phyloP scores from a whole-genome alignment of 2,329 filamentous ascomycete genomes.

The Camillea tinctor region DNA sequence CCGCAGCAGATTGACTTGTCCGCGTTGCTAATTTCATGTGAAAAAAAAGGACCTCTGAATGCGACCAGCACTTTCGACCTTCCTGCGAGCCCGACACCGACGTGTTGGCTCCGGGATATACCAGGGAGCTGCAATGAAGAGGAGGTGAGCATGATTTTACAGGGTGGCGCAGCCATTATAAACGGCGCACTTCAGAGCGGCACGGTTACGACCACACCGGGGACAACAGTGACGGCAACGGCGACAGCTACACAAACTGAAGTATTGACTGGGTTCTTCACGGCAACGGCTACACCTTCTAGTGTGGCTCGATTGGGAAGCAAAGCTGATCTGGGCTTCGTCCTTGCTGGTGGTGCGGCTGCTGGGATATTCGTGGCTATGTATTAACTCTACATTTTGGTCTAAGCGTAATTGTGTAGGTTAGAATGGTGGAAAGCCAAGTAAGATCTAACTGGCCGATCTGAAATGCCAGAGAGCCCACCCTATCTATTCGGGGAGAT shows the following conservation, averaged over 20 bases:
- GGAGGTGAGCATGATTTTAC: slow-evolving; percentile 33
- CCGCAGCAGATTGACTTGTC: too few relatives aligned
- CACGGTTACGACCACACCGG: slow-evolving; percentile 1
- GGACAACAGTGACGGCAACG: slow-evolving; percentile 13
- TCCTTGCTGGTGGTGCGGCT: neutral
- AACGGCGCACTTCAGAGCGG: slow-evolving; percentile 19
- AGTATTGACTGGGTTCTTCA: slow-evolving; percentile 29
- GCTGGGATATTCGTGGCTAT: neutral
- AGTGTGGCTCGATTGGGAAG: slow-evolving; percentile 2
- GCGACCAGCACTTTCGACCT: slow-evolving; percentile 47
- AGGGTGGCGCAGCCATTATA: slow-evolving; percentile 12
- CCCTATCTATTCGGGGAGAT: too few relatives aligned
- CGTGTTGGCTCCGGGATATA: slow-evolving; percentile 55
- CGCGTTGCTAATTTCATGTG: too few relatives aligned
- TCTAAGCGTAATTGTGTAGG: too few relatives aligned
- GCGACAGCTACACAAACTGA: slow-evolving; percentile 7
- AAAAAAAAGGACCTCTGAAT: slow-evolving; percentile 48
- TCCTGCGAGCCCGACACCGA: slow-evolving; percentile 41
- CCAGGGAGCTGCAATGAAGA: slow-evolving; percentile 48
- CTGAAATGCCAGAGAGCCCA: too few relatives aligned
- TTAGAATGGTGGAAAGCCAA: too few relatives aligned
- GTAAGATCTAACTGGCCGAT: too few relatives aligned
- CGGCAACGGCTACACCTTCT: slow-evolving; percentile 28
- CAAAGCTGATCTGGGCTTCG: neutral
- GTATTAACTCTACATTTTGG: neutral